Percentiles rank a stretch among this genome's conserved stretches.
These are phyloP conservation scores for Cystobasidium pallidum DNA, from an alignment of 1,284 basidiomycete species.

Conservation along the genomic window DNA sequence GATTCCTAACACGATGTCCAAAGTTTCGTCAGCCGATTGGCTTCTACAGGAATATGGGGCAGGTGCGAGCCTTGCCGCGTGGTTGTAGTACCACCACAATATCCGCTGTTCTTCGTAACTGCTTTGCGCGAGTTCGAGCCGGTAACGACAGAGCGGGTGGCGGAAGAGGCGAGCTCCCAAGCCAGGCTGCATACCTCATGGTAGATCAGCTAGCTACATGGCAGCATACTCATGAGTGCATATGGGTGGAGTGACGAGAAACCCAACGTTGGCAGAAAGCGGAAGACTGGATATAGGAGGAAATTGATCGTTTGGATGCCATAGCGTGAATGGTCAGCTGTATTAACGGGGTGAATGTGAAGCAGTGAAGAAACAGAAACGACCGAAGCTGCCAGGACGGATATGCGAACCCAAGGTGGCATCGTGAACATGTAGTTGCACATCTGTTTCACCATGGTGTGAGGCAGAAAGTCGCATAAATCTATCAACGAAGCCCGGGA, in stretches of 20 bases:
- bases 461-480: no score
- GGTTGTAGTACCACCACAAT: constrained; percentile 90
- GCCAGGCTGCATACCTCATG: not conserved
- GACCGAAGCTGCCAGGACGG: constrained; percentile 69
- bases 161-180: constrained; percentile 3
- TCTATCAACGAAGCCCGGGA: no score
- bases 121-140: constrained; percentile 91
- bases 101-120: constrained; percentile 89
- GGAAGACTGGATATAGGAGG: constrained; percentile 66
- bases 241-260: constrained; percentile 99
- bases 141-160: constrained; percentile 80
- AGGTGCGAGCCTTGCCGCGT: constrained; percentile 68
- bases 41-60: not conserved
- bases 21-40: no score
- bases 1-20: no score
- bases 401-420: constrained; percentile 89
- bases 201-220: not conserved
- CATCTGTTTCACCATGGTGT: no score
- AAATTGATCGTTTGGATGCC: not conserved
- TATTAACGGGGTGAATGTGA: not conserved
- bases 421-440: constrained; percentile 91
- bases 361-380: not conserved
- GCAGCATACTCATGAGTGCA: constrained; percentile 88
- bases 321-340: constrained; percentile 1
- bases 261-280: constrained; percentile 94